A percentile compares a stretch with the other conserved stretches of the same genome.
Evolutionary conservation across 306 rosid genomes (phyloP).

Genomic region (Medicago ruthenica): DNA sequence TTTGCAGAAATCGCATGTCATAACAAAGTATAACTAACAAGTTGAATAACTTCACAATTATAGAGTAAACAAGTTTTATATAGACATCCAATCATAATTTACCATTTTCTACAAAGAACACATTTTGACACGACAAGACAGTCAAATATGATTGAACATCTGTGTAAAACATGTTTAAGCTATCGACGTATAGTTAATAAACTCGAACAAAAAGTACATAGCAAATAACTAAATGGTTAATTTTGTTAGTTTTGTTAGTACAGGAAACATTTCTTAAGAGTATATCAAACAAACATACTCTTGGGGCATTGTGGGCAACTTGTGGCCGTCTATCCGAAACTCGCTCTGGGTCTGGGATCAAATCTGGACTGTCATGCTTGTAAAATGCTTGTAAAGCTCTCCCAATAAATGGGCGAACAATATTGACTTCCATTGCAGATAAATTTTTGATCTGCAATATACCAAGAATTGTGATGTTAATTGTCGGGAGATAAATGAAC

Average conservation of each 20-base stretch:
- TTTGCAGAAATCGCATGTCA: slow-evolving; percentile 20
- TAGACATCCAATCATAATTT: neutral
- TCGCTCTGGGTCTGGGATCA: slow-evolving; percentile 85
- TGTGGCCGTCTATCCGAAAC: slow-evolving; percentile 69
- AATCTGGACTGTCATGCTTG: slow-evolving; percentile 87
- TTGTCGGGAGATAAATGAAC: slow-evolving; percentile 21
- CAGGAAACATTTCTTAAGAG: neutral
- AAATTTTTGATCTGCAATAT: slow-evolving; percentile 77
- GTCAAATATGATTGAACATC: neutral
- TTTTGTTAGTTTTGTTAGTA: neutral
- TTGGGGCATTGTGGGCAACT: slow-evolving; percentile 66
- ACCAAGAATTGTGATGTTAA: slow-evolving; percentile 28
- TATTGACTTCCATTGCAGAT: slow-evolving; percentile 97
- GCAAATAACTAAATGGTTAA: neutral
- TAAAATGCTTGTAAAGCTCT: slow-evolving; percentile 89
- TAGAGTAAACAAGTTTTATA: neutral
- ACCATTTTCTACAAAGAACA: neutral
- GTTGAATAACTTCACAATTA: neutral
- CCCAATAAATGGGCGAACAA: slow-evolving; percentile 92
- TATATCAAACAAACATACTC: slow-evolving; percentile 60
- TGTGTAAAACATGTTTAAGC: neutral
- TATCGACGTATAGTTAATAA: neutral
- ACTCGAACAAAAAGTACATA: neutral
- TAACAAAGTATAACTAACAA: slow-evolving; percentile 3
- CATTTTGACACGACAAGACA: neutral